phyloP scores from a whole-genome alignment of 345 rosid species.

The Linum trigynum region DNA sequence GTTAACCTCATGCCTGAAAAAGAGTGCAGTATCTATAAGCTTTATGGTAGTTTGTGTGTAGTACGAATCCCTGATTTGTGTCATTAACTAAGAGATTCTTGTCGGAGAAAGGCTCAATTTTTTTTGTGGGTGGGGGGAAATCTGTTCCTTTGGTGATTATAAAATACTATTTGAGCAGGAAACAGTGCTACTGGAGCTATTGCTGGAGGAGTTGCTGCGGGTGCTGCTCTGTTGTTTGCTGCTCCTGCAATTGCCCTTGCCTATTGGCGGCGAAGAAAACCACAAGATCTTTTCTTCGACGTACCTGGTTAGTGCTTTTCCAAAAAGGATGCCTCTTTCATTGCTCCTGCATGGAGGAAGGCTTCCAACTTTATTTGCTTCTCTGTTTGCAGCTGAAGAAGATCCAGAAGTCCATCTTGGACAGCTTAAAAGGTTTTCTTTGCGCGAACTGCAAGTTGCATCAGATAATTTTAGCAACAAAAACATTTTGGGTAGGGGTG shows the following conservation, averaged over 20 bases:
- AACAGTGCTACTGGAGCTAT: slow-evolving; percentile 64
- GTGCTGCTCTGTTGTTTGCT: slow-evolving; percentile 89
- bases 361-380: slow-evolving; percentile 9
- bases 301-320: slow-evolving; percentile 69
- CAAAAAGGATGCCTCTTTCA: background rate
- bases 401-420: slow-evolving; percentile 91
- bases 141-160: slow-evolving; percentile 3
- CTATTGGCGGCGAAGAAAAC: slow-evolving; percentile 59
- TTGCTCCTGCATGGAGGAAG: background rate
- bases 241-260: slow-evolving; percentile 84
- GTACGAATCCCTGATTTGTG: background rate
- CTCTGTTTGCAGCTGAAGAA: slow-evolving; percentile 68
- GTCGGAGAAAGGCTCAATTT: background rate
- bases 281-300: slow-evolving; percentile 85
- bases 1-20: background rate
- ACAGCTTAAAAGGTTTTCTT: slow-evolving; percentile 76
- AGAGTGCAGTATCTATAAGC: background rate
- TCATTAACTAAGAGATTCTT: background rate
- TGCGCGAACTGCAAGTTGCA: slow-evolving; percentile 83
- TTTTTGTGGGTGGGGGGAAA: background rate
- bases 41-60: background rate
- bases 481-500: slow-evolving; percentile 74
- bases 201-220: slow-evolving; percentile 98
- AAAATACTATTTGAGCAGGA: slow-evolving; percentile 33
- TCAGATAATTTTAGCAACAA: slow-evolving; percentile 66